These are phyloP conservation scores for Pharnaceum exiguum DNA, from an alignment of 148 eudicot genomes.

Conservation along the genomic window DNA sequence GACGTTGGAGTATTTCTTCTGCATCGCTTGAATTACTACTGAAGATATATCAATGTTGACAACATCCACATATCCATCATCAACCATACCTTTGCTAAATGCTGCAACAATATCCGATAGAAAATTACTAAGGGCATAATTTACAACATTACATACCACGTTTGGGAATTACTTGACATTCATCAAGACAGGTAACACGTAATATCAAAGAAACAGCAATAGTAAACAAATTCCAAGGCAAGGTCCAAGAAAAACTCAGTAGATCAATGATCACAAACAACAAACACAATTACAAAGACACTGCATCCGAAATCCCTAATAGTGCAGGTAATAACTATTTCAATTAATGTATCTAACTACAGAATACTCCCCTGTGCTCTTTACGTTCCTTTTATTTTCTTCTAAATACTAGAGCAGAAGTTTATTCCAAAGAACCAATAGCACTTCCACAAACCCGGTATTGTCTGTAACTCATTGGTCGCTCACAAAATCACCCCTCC, in stretches of 20 bases:
- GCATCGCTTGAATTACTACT: constrained; percentile 79
- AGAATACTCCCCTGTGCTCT: no score
- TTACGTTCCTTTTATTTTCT: no score
- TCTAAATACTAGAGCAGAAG: no score
- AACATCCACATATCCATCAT: constrained; percentile 71
- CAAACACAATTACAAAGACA: no score
- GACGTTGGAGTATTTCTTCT: constrained; percentile 41
- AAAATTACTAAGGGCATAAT: not conserved
- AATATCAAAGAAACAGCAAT: not conserved
- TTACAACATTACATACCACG: not conserved
- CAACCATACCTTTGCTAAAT: constrained; percentile 77
- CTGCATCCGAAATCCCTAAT: not conserved
- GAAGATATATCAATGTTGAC: constrained; percentile 79
- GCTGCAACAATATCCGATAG: constrained; percentile 37
- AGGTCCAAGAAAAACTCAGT: not conserved
- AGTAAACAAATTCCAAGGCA: not conserved
- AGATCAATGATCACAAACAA: not conserved
- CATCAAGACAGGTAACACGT: not conserved
- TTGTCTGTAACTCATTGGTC: no score
- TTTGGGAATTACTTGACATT: no score
- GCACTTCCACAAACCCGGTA: no score
- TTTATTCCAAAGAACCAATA: no score
- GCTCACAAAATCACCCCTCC: no score
- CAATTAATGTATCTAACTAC: no score
- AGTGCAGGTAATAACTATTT: not conserved